Evolutionary conservation across 306 rosid genomes (phyloP).

Genomic region (Arachis stenosperma): DNA sequence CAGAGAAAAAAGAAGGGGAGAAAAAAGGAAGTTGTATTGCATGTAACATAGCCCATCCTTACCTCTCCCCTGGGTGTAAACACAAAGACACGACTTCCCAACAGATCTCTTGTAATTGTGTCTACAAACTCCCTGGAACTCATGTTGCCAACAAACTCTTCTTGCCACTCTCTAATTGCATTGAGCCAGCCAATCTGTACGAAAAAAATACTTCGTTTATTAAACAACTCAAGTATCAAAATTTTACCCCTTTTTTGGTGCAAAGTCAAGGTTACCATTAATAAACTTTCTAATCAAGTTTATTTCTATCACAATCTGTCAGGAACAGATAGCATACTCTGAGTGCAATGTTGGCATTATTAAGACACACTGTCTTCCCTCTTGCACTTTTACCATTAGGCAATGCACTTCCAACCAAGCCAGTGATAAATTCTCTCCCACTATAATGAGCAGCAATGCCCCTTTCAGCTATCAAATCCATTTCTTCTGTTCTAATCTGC

Average conservation of each 20-base stretch:
- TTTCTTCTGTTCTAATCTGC: slow-evolving; percentile 97
- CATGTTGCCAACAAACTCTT: slow-evolving; percentile 99
- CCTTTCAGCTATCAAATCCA: slow-evolving; percentile 98
- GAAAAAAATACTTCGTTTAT: slow-evolving; percentile 44
- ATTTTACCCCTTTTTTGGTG: background rate
- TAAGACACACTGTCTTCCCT: slow-evolving; percentile 87
- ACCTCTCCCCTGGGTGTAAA: slow-evolving; percentile 99
- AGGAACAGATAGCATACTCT: slow-evolving; percentile 63
- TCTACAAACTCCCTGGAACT: slow-evolving; percentile 99
- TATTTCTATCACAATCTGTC: slow-evolving; percentile 32
- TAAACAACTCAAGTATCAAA: slow-evolving; percentile 45
- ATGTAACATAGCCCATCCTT: slow-evolving; percentile 36
- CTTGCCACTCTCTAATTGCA: slow-evolving; percentile 99
- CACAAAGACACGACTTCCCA: slow-evolving; percentile 97
- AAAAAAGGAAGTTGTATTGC: slow-evolving; percentile 6
- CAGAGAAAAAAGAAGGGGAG: background rate
- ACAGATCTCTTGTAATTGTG: slow-evolving; percentile 90
- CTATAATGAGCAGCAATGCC: slow-evolving; percentile 98
- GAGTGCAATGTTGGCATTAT: slow-evolving; percentile 96
- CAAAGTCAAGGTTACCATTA: slow-evolving; percentile 5
- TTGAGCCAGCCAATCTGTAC: slow-evolving; percentile 99
- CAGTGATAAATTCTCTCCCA: slow-evolving; percentile 73
- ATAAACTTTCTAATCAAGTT: slow-evolving; percentile 40
- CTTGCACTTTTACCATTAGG: slow-evolving; percentile 72
- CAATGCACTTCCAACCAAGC: slow-evolving; percentile 69